These are phyloP conservation scores for Aphanomyces stellatus DNA, from an alignment of 352 stramenopile genomes.

Conservation along the genomic window DNA sequence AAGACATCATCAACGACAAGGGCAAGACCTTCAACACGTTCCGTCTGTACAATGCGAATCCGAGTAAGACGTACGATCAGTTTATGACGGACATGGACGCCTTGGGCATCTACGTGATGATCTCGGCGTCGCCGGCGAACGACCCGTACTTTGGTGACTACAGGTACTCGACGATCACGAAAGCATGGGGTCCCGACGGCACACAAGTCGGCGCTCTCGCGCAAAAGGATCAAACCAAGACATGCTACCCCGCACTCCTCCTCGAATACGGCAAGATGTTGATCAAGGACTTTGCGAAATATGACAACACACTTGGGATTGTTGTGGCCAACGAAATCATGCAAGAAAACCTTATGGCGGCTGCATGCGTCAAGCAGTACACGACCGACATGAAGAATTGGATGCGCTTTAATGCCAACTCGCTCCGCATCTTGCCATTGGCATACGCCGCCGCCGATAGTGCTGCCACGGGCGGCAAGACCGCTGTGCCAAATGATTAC, in stretches of 20 bases:
- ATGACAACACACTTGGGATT: slow-evolving; percentile 78
- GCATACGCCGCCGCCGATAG: slow-evolving; percentile 67
- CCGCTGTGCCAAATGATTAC: slow-evolving; percentile 54
- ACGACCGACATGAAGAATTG: slow-evolving; percentile 79
- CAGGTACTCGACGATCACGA: slow-evolving; percentile 70
- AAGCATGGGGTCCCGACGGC: slow-evolving; percentile 45
- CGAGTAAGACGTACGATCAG: slow-evolving; percentile 61
- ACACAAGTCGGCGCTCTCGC: slow-evolving; percentile 22
- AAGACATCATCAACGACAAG: slow-evolving; percentile 34
- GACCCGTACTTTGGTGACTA: slow-evolving; percentile 80
- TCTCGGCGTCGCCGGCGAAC: slow-evolving; percentile 75
- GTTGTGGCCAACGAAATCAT: slow-evolving; percentile 86
- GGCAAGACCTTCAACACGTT: slow-evolving; percentile 83
- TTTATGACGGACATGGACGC: slow-evolving; percentile 81
- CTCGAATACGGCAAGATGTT: slow-evolving; percentile 85
- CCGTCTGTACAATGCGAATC: slow-evolving; percentile 83
- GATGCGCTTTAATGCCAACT: slow-evolving; percentile 81
- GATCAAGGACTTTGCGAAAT: slow-evolving; percentile 81
- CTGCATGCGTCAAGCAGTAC: slow-evolving; percentile 76
- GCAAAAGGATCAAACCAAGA: slow-evolving; percentile 58
- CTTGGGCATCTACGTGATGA: slow-evolving; percentile 73
- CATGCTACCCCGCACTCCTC: slow-evolving; percentile 74
- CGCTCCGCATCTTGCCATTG: slow-evolving; percentile 65
- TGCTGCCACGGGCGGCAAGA: background rate
- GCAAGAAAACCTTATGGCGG: slow-evolving; percentile 63